Conservation (phyloP, 805 yeast genomes). For the Debaryomyces tyrocola region DNA sequence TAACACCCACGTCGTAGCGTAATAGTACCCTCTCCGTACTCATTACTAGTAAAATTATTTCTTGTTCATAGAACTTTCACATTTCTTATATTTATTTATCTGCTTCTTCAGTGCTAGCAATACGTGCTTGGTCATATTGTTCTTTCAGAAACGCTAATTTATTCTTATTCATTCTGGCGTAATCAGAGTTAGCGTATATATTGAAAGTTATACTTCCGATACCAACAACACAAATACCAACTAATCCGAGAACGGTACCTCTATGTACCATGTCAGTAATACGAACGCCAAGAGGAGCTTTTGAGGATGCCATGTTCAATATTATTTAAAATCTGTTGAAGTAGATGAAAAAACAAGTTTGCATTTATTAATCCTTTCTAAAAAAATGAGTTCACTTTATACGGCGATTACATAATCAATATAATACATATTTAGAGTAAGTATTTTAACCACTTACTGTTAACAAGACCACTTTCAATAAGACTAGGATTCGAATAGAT, state of each 20-base stretch:
- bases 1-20: too few species aligned
- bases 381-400: background rate
- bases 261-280: constrained; percentile 45
- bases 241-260: constrained; percentile 39
- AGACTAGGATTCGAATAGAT: constrained; percentile 42
- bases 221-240: constrained; percentile 43
- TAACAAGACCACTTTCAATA: constrained; percentile 32
- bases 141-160: constrained; percentile 38
- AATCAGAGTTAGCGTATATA: constrained; percentile 44
- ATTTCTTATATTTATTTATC: too few species aligned
- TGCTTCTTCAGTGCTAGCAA: too few species aligned
- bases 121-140: constrained; percentile 30
- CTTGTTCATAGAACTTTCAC: too few species aligned
- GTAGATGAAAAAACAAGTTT: too few species aligned
- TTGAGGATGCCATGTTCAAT: constrained; percentile 16
- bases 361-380: background rate
- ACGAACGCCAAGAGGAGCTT: constrained; percentile 43
- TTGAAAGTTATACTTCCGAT: constrained; percentile 40
- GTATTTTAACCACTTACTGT: constrained; percentile 38
- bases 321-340: background rate
- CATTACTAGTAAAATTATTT: too few species aligned
- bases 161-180: constrained; percentile 38
- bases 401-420: constrained; percentile 7
- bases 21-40: too few species aligned
- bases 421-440: constrained; percentile 22